phyloP scores from a whole-genome alignment of 1,139 yeast genomes.

The Magnusiomyces suaveolens region DNA sequence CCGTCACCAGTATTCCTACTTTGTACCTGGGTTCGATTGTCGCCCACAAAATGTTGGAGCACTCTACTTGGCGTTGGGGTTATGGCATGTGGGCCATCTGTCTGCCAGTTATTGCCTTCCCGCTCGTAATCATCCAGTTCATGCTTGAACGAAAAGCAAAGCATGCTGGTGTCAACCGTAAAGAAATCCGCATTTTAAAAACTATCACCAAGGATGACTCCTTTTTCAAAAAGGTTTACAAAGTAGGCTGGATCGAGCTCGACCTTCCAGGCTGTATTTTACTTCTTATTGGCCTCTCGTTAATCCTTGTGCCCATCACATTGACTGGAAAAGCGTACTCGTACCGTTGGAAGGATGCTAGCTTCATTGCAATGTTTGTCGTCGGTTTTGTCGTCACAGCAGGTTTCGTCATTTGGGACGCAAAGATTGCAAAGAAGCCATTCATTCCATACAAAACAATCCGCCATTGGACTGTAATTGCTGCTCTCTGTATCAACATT shows the following conservation, averaged over 20 bases:
- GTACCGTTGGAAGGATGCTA: conserved; percentile 12
- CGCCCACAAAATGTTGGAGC: conserved; percentile 15
- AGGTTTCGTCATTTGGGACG: conserved; percentile 11
- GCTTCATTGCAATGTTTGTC: conserved; percentile 12
- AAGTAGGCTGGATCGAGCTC: conserved; percentile 14
- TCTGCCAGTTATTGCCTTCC: conserved; percentile 52
- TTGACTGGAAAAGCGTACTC: conserved; percentile 12
- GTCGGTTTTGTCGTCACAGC: conserved; percentile 8
- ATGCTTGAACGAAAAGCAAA: conserved; percentile 15
- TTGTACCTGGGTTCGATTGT: conserved; percentile 18
- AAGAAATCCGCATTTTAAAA: conserved; percentile 8
- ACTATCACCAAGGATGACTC: conserved; percentile 4
- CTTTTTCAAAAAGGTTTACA: conserved; percentile 9
- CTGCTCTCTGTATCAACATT: conserved; percentile 10
- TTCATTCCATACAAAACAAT: conserved; percentile 14
- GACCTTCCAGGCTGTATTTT: conserved; percentile 17
- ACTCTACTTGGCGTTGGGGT: conserved; percentile 49
- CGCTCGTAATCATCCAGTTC: conserved; percentile 31
- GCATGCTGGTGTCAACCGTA: conserved; percentile 4
- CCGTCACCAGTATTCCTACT: conserved; percentile 12
- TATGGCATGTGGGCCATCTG: conserved; percentile 72
- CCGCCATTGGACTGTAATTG: conserved; percentile 9
- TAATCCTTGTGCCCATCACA: conserved; percentile 18
- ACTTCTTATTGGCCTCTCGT: conserved; percentile 16
- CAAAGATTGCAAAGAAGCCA: conserved; percentile 11